These are phyloP conservation scores for Neurospora pannonica DNA, from an alignment of 495 filamentous ascomycete genomes.

Conservation along the genomic window DNA sequence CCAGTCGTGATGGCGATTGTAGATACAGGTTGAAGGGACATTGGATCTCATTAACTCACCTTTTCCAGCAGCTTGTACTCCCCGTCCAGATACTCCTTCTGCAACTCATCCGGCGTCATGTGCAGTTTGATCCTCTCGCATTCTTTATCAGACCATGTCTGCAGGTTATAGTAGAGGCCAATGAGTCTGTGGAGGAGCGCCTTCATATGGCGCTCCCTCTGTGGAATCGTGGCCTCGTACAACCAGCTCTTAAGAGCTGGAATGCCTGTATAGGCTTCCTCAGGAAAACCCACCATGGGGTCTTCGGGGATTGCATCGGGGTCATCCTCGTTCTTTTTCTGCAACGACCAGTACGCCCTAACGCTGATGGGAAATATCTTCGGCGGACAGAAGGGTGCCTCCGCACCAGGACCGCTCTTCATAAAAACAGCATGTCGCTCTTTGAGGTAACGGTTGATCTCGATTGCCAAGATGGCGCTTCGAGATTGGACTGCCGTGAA, in stretches of 20 bases:
- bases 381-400: neutral
- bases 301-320: neutral
- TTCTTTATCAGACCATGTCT: conserved; percentile 10
- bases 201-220: conserved; percentile 10
- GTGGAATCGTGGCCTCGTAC: conserved; percentile 2
- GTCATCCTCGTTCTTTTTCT: neutral
- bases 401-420: neutral
- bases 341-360: conserved; percentile 13
- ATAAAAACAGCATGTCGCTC: neutral
- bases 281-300: conserved; percentile 9
- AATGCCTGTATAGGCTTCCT: conserved; percentile 11
- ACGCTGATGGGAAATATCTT: conserved; percentile 6
- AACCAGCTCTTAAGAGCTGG: conserved; percentile 15
- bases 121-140: neutral
- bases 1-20: neutral
- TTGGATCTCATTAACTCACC: neutral
- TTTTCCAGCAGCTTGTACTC: neutral
- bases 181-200: conserved; percentile 7
- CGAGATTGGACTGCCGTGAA: neutral
- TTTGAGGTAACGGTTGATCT: conserved; percentile 1
- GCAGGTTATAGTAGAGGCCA: conserved; percentile 6
- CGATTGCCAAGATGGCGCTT: neutral
- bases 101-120: neutral
- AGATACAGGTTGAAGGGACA: too few relatives aligned
- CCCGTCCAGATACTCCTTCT: neutral